Base-by-base conservation (phyloP, 2,329 filamentous ascomycete genomes). In the Aureobasidium lini region DNA sequence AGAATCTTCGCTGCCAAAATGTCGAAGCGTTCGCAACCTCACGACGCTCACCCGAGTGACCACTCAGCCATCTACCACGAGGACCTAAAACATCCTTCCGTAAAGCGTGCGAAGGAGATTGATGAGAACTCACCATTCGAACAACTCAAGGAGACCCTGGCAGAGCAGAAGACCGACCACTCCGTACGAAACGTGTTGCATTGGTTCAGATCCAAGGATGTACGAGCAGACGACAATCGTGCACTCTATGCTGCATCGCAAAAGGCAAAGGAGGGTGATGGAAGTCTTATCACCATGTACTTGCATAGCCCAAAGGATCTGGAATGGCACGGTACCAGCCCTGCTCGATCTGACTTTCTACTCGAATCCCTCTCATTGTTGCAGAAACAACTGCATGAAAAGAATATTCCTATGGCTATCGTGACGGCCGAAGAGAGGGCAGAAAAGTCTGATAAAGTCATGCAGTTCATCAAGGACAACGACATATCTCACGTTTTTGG, bases 131-230 rank as follows among this genome's bases (percentile, higher is more conserved):
- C 73, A 1, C 78, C 78, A 0, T 78, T 75, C 60, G 68, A 74
- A 13, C 66, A 75, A 37, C 69, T 81, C 15, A 63, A 68, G n/a
- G 66, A 71, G 43, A 66, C 71, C 1, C 66, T 80, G 4, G 68
- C 72, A 23, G 66, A 70, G 6, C 77, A 76, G 60, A 66, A 73
- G 16, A 70, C 70, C 37, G 67, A 71, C 10, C 68, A 71, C 18
- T 67, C 73, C 6, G 70, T 73, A 6, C 69, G 67, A n/a, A 76
- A 72, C 60, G 73, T 80, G 0, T 68, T 76, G 5, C 77, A 80
- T 61, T 80, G 78, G 79, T 80, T 80, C 63, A 74, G 77, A n/a
- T 75, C 73, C 60, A 79, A 79, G 62, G 79, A 80, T 57, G 65
- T 80, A 7, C 72, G 79, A 23, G 74, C 77, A 47, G 74, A 80